phyloP scores from a whole-genome alignment of 23 red algal species.

The Gracilariopsis chorda region DNA sequence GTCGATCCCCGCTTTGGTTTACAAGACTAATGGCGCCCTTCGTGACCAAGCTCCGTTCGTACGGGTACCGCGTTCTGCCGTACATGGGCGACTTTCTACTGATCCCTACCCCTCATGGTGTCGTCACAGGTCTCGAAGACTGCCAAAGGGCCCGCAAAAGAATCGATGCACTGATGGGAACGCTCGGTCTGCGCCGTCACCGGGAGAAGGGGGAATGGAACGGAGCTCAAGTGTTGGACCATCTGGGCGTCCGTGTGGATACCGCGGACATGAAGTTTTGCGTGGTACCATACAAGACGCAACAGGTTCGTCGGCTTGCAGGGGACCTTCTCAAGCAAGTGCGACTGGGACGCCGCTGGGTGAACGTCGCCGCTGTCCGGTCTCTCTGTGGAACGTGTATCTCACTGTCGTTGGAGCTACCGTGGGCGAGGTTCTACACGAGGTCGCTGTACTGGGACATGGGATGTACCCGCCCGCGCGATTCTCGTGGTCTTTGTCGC shows the following conservation, averaged over 20 bases:
- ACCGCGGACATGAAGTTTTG: background rate
- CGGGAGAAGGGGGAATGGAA: background rate
- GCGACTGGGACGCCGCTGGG: background rate
- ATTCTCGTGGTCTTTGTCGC: background rate
- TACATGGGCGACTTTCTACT: slow-evolving; percentile 53
- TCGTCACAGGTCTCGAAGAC: background rate
- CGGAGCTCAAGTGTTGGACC: background rate
- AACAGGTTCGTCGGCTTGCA: background rate
- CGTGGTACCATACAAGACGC: background rate
- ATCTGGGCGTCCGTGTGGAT: background rate
- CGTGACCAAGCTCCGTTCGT: background rate
- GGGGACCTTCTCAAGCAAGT: background rate
- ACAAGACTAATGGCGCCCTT: slow-evolving; percentile 17
- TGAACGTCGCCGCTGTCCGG: background rate
- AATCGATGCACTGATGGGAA: background rate
- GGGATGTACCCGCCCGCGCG: background rate
- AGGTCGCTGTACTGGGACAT: background rate
- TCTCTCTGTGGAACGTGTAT: slow-evolving; percentile 25
- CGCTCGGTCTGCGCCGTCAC: background rate
- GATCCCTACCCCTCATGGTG: background rate
- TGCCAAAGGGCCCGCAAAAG: background rate
- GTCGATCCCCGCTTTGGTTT: background rate
- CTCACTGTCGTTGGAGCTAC: slow-evolving; percentile 16
- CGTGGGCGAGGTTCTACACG: slow-evolving; percentile 29
- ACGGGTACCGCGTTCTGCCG: background rate